These are phyloP conservation scores for Rossbeevera mucosa DNA, from an alignment of 768 basidiomycete genomes.

Conservation along the genomic window DNA sequence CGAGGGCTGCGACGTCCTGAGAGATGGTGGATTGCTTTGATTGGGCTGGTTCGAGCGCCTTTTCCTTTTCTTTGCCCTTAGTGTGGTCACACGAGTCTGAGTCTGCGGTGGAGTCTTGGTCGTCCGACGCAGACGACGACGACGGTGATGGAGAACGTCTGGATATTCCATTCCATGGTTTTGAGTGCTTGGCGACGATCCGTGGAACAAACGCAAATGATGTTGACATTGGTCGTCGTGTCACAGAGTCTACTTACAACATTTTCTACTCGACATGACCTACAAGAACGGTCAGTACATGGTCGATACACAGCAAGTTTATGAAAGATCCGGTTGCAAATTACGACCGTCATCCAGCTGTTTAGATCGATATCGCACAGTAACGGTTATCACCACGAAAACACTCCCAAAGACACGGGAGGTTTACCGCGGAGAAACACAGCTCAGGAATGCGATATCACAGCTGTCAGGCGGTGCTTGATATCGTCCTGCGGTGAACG, in stretches of 20 bases:
- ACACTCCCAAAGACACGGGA: conserved; percentile 10
- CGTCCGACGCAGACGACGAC: conserved; percentile 2
- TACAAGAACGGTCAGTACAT: neutral
- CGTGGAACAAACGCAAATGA: conserved; percentile 47
- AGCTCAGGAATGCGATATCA: neutral
- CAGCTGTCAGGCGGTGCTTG: conserved; percentile 18
- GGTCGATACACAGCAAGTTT: neutral
- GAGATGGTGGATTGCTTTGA: conserved; percentile 24
- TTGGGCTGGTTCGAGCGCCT: conserved; percentile 9
- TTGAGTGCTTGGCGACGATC: conserved; percentile 36
- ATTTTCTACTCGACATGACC: neutral
- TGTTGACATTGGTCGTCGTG: conserved; percentile 16
- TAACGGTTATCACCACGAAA: conserved; percentile 19
- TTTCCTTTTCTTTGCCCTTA: conserved; percentile 23
- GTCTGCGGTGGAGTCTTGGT: conserved; percentile 3
- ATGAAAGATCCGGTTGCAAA: conserved; percentile 26
- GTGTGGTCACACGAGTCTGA: conserved; percentile 18
- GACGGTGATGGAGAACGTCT: conserved; percentile 3
- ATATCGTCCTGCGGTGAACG: conserved; percentile 19
- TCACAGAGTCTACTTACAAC: neutral
- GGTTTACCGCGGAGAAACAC: neutral
- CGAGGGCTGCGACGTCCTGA: conserved; percentile 47
- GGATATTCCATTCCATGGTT: conserved; percentile 20
- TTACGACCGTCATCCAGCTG: conserved; percentile 26
- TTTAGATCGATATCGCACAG: neutral